Evolutionary conservation across 495 filamentous ascomycete genomes (phyloP), one percentile per base, ranked within the genome.

Genomic region (Xylaria palmicola): DNA sequence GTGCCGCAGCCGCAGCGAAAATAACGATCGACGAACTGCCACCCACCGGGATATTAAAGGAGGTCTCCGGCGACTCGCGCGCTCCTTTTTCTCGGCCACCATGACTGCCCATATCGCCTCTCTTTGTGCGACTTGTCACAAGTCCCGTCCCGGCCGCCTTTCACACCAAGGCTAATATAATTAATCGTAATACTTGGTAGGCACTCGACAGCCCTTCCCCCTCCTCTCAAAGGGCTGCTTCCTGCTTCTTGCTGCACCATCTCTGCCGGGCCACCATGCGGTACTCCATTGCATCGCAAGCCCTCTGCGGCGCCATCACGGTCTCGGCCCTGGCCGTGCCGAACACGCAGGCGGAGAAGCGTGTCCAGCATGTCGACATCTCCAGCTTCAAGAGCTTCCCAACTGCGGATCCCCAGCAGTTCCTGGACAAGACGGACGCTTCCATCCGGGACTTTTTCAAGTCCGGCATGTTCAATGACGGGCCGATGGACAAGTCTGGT

Each of bases 291-390:
- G 50, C 63, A 40, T 60, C 65, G 17, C 64, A 67, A 20, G 66
- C 63, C 59, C 59, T 73, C 43, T 64, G 60, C 59, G 68, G 70
- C 66, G 66, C 63, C 48, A 59, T 65, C 26, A 65, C 66, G 60
- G 70, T 71, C 8, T 63, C 70, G 3, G 70, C 70, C 13, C 4
- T 68, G 41, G 34, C 64, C 0, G 58, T 67, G 17, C 65, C 50
- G 4, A 29, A 40, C 37, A 36, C 26, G 17, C 39, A 41, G 10
- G 37, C 60, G 48, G 59, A 62, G 40, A 72, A 67, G 58, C 59
- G 59, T 29, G 10, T 54, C 22, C 59, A 47, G 20, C 52, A 67
- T 41, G 65, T 73, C 52, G 66, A 71, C 39, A 65, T 73, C 9
- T 43, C 41, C 5, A 62, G 44, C 24, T 71, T 71, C 57, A 60